Conservation (phyloP, 2,329 filamentous ascomycete genomes). For the Fusarium xyrophilum region DNA sequence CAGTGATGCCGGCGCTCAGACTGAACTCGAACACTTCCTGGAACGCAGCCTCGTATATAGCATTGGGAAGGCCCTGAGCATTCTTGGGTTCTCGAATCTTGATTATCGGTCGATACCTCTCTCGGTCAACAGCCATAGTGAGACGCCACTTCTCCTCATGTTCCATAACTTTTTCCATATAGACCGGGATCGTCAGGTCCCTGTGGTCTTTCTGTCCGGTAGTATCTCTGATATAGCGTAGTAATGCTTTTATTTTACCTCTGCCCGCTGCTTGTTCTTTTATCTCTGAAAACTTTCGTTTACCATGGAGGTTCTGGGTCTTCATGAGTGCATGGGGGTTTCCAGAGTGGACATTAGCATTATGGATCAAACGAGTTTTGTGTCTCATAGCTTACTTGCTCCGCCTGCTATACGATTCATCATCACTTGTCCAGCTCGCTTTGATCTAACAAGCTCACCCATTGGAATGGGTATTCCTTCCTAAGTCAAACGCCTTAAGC, state of each 20-base stretch:
- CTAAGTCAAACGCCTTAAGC: constrained; percentile 24
- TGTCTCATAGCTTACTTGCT: not conserved
- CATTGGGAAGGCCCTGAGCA: constrained; percentile 19
- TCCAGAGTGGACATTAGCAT: not conserved
- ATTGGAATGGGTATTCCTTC: constrained; percentile 36
- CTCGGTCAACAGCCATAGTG: constrained; percentile 52
- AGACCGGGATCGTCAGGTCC: constrained; percentile 40
- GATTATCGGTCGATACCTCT: constrained; percentile 48
- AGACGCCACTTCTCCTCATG: constrained; percentile 50
- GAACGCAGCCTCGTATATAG: not conserved
- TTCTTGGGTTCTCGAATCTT: constrained; percentile 40
- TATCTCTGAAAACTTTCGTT: not conserved
- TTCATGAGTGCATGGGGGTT: not conserved
- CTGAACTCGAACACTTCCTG: constrained; percentile 37
- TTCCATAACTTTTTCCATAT: constrained; percentile 46
- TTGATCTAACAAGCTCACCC: not conserved
- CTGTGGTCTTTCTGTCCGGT: not conserved
- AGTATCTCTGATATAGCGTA: constrained; percentile 15
- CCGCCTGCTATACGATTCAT: not conserved
- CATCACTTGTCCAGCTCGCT: not conserved
- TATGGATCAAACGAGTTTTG: not conserved
- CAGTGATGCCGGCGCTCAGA: constrained; percentile 41
- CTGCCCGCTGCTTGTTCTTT: constrained; percentile 14
- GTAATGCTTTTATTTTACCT: not conserved
- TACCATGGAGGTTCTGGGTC: not conserved